Evolutionary conservation across 1,284 basidiomycete genomes (phyloP).

Genomic region (Melampsora medusae): DNA sequence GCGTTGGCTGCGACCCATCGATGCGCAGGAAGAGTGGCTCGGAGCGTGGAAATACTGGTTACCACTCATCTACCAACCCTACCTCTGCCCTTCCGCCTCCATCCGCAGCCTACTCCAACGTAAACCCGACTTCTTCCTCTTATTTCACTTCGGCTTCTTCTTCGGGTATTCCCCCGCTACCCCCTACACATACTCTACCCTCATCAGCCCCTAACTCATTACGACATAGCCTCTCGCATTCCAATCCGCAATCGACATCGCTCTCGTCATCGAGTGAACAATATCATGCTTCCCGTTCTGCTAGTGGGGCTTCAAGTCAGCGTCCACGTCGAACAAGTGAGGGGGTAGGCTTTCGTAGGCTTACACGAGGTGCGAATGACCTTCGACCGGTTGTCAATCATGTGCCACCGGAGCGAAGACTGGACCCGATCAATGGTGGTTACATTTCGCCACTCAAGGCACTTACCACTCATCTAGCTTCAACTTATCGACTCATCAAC

Average conservation of each 20-base stretch:
- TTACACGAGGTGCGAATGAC: slow-evolving; percentile 4
- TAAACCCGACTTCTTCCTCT: not conserved
- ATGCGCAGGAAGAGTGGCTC: too few species aligned
- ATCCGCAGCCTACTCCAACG: not conserved
- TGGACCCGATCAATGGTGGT: slow-evolving; percentile 27
- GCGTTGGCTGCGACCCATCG: too few species aligned
- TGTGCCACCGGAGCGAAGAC: slow-evolving; percentile 17
- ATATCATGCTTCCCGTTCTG: slow-evolving; percentile 41
- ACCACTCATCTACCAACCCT: too few species aligned
- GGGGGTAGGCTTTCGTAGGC: slow-evolving; percentile 26
- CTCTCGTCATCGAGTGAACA: slow-evolving; percentile 24
- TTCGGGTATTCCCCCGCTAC: not conserved
- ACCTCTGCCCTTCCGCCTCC: not conserved
- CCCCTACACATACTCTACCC: not conserved
- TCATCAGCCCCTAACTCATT: not conserved
- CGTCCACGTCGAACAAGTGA: slow-evolving; percentile 10
- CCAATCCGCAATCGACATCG: slow-evolving; percentile 6
- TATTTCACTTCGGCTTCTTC: not conserved
- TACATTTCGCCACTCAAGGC: slow-evolving; percentile 69
- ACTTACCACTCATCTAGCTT: slow-evolving; percentile 76
- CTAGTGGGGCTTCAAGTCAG: slow-evolving; percentile 23
- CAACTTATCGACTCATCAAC: slow-evolving; percentile 89
- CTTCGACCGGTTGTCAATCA: slow-evolving; percentile 25
- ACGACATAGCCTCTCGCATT: not conserved
- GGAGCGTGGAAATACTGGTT: too few species aligned